Percentiles rank a stretch among this genome's conserved stretches.
Conservation (phyloP, 2,329 filamentous ascomycete species). For the Hortaea werneckii region DNA sequence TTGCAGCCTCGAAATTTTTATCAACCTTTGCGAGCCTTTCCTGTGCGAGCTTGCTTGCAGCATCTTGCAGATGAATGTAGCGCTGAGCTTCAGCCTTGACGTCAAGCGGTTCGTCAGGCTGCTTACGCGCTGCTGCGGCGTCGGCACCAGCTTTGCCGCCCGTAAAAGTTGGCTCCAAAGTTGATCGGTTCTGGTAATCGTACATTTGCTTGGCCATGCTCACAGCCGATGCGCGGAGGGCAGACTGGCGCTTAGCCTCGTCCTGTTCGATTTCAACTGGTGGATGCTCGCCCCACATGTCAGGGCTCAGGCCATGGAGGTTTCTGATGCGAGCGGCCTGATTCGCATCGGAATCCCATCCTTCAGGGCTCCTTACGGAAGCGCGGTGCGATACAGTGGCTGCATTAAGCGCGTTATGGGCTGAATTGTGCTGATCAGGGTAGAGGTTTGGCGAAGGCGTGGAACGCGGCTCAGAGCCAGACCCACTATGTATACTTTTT, state of each 20-base stretch:
- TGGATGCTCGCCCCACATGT: constrained; percentile 70
- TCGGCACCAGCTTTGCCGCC: constrained; percentile 13
- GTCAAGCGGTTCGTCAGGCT: constrained; percentile 28
- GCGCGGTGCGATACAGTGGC: constrained; percentile 57
- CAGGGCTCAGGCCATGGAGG: constrained; percentile 55
- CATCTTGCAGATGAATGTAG: constrained; percentile 64
- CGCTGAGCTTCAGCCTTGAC: constrained; percentile 43
- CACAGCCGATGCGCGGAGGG: constrained; percentile 69
- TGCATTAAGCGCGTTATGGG: constrained; percentile 60
- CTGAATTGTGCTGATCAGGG: constrained; percentile 50
- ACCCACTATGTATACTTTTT: constrained; percentile 55
- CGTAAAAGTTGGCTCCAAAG: constrained; percentile 11
- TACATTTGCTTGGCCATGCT: constrained; percentile 90
- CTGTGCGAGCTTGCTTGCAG: constrained; percentile 75
- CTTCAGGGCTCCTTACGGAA: constrained; percentile 21
- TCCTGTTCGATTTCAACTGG: constrained; percentile 62
- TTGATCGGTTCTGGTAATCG: constrained; percentile 42
- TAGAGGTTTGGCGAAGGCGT: constrained; percentile 35
- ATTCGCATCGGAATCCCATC: constrained; percentile 39
- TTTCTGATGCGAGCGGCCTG: constrained; percentile 56
- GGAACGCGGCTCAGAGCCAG: constrained; percentile 51
- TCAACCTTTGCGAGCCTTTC: constrained; percentile 74
- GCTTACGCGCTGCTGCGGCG: constrained; percentile 15
- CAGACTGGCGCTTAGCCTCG: constrained; percentile 61
- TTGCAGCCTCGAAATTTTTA: constrained; percentile 51